Base-by-base conservation (phyloP, 2,329 filamentous ascomycete species). In the Ascochyta fabae region DNA sequence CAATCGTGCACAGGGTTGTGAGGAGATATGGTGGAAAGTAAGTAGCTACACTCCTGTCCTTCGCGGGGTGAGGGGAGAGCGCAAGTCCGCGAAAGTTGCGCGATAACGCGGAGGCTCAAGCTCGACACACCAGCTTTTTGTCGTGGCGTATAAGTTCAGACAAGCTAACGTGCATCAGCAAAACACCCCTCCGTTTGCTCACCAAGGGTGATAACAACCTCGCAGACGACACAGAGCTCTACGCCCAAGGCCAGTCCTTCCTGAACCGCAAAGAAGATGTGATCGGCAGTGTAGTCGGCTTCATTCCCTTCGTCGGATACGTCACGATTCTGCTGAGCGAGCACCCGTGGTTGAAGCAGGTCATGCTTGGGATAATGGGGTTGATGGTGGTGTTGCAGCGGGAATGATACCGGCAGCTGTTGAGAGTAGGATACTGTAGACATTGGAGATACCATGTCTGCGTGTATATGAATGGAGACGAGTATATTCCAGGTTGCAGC, bases 171-270 rank as follows among this genome's bases (percentile, higher is more conserved):
- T 44, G 59, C 39, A 59, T 13, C 57, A 83, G 80, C 52, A 69
- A 72, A 62, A 77, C 77, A 39, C 81, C 82, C 15, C 74, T 84
- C 31, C 79, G 91, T 71, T 85, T 99, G 19, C 85, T 99, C 53
- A 99, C 95, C 31, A 99, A 99, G 79, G 95, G 95, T 64, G 95
- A 99, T 79, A 99, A 98, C 82, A 99, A 99, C 75, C 78, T 86
- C 7, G 90, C 91, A 38, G 94, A 98, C 76, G 95, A 99, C 75
- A 96, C 92, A 15, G 93, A 97, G 73, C 84, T 90, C 16, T 96
- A 96, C 75, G 93, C 95, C 3, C 81, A 82, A 35, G 91, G 90
- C 16, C 94, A 99, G 78, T 90, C 91, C 71, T 96, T 91, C 74
- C 83, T 99, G 41, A 88, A 90, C 73, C 86, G 95, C 56, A 77